phyloP scores from a whole-genome alignment of 257 asterid species.

The Solanum appendiculatum region DNA sequence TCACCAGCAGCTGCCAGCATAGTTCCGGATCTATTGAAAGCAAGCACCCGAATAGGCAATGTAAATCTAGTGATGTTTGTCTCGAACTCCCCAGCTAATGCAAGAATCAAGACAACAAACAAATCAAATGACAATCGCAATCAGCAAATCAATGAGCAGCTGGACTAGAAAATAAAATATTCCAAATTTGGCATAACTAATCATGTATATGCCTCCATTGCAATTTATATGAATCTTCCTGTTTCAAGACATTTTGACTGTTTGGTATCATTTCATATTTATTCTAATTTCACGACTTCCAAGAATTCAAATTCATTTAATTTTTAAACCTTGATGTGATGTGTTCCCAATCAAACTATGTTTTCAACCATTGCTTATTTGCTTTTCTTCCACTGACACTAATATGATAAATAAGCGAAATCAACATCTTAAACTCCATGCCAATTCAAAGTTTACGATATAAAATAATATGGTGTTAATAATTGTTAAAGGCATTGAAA shows the following conservation, averaged over 20 bases:
- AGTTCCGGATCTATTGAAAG: constrained; percentile 84
- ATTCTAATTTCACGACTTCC: not conserved
- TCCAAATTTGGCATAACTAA: not conserved
- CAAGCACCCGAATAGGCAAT: constrained; percentile 72
- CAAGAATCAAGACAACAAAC: not conserved
- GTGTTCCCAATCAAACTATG: not conserved
- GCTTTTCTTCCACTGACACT: not conserved
- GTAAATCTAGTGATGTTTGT: constrained; percentile 92
- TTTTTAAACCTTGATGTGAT: not conserved
- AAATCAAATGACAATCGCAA: not conserved
- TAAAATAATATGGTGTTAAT: not conserved
- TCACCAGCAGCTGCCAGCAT: constrained; percentile 98
- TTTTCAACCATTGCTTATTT: not conserved
- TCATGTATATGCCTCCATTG: not conserved
- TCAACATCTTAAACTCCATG: not conserved
- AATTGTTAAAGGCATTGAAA: not conserved
- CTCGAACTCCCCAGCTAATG: constrained; percentile 87
- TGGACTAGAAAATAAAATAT: not conserved
- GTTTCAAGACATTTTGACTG: not conserved
- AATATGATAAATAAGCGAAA: not conserved
- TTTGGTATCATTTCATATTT: not conserved
- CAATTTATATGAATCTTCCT: not conserved
- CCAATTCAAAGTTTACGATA: not conserved
- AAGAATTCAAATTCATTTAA: not conserved
- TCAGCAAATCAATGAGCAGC: not conserved